A percentile compares a stretch with the other conserved stretches of the same genome.
These are phyloP conservation scores for Spinellus fusiger DNA, from an alignment of 192 early-diverging fungal genomes.

Conservation along the genomic window DNA sequence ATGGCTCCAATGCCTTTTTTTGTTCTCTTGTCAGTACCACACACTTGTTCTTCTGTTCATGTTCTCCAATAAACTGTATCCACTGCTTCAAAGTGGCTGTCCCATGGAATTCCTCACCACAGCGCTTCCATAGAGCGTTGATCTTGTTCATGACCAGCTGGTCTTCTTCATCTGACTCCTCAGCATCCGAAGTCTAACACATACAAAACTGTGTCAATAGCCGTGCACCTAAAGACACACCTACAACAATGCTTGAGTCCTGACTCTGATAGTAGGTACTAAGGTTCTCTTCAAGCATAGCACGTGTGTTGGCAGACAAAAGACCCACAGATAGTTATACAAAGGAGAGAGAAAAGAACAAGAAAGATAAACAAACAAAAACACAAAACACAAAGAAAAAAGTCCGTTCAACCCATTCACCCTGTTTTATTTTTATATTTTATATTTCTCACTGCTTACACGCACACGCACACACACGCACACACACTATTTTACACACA, in stretches of 20 bases:
- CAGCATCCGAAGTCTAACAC: neutral
- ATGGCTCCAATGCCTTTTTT: conserved; percentile 16
- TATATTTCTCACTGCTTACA: no score
- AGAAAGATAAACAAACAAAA: neutral
- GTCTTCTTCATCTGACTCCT: neutral
- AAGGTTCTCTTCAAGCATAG: neutral
- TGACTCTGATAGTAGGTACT: neutral
- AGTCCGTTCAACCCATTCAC: no score
- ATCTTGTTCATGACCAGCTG: neutral
- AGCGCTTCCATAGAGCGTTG: neutral
- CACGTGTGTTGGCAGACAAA: neutral
- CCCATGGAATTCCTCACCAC: neutral
- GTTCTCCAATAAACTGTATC: conserved; percentile 13
- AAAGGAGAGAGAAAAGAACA: neutral
- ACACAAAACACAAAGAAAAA: no score
- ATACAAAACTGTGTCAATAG: neutral
- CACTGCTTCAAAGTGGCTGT: conserved; percentile 2
- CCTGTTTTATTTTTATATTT: no score
- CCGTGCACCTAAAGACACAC: neutral
- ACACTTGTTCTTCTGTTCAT: conserved; percentile 6
- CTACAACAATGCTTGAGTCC: neutral
- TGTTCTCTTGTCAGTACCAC: conserved; percentile 22
- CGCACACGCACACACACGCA: no score
- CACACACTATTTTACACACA: no score
- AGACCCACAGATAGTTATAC: no score